Percentiles rank a stretch among this genome's conserved stretches.
phyloP scores from a whole-genome alignment of 495 filamentous ascomycete genomes.

The Aspergillus campestris region DNA sequence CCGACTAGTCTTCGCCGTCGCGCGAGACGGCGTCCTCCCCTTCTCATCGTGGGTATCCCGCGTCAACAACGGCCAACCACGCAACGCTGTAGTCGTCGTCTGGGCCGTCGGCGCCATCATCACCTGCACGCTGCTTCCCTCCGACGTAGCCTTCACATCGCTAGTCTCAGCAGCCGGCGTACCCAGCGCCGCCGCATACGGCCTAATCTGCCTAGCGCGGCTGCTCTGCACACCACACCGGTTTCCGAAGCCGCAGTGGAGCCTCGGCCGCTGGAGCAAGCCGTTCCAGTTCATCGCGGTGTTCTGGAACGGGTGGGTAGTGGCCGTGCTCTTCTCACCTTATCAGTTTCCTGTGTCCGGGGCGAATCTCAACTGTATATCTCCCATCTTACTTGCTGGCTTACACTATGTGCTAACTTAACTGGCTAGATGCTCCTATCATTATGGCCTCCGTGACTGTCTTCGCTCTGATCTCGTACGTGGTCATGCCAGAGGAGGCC shows the following conservation, averaged over 20 bases:
- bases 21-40: constrained; percentile 47
- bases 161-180: constrained; percentile 44
- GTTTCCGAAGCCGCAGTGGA: constrained; percentile 41
- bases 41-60: constrained; percentile 47
- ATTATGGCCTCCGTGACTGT: constrained; percentile 44
- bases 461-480: constrained; percentile 38
- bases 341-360: constrained; percentile 38
- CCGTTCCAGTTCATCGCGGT: constrained; percentile 42
- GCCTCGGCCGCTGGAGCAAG: constrained; percentile 34
- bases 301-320: constrained; percentile 45
- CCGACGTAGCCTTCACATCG: constrained; percentile 46
- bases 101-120: constrained; percentile 41
- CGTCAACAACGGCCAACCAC: constrained; percentile 44
- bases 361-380: constrained; percentile 36
- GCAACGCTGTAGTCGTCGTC: constrained; percentile 48
- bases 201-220: constrained; percentile 45
- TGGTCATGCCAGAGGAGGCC: constrained; percentile 39
- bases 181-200: constrained; percentile 46
- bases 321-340: constrained; percentile 40
- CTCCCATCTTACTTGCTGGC: not conserved
- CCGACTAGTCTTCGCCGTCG: constrained; percentile 48
- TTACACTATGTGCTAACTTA: not conserved
- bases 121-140: constrained; percentile 46
- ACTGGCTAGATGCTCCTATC: constrained; percentile 32
- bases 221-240: constrained; percentile 38